phyloP scores from a whole-genome alignment of 108 stramenopile genomes.

The Skeletonema marinoi region DNA sequence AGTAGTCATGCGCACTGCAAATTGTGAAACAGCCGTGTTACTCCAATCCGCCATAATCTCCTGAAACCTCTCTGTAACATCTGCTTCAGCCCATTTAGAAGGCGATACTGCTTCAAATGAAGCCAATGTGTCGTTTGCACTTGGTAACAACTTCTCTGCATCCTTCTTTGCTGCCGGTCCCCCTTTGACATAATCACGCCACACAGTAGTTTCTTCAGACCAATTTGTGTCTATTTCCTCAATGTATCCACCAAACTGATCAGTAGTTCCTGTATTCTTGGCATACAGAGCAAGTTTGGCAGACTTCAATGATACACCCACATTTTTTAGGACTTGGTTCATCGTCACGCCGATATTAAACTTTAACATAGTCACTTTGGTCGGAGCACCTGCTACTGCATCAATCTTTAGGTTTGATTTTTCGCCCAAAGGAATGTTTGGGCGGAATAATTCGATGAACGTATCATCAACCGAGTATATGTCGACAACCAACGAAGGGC shows the following conservation, averaged over 20 bases:
- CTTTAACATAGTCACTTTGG: slow-evolving; percentile 3
- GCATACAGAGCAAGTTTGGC: not conserved
- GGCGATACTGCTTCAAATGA: not conserved
- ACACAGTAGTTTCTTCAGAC: not conserved
- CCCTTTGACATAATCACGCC: not conserved
- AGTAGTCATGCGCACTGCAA: slow-evolving; percentile 31
- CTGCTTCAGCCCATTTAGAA: slow-evolving; percentile 14
- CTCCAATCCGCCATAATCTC: slow-evolving; percentile 4
- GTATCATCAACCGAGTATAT: not conserved
- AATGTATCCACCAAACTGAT: slow-evolving; percentile 6
- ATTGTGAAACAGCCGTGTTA: not conserved
- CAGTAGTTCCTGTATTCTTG: not conserved
- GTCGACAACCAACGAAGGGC: not conserved
- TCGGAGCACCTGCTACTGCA: not conserved
- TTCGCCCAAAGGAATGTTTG: not conserved
- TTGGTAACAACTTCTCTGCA: not conserved
- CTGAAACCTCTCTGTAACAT: slow-evolving; percentile 8
- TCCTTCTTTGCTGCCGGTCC: not conserved
- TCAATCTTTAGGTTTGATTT: not conserved
- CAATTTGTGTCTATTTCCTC: not conserved
- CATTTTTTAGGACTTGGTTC: not conserved
- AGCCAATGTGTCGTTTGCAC: not conserved
- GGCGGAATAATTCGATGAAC: slow-evolving; percentile 6
- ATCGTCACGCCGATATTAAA: not conserved
- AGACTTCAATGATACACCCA: not conserved